Evolutionary conservation across 345 rosid species (phyloP).

Genomic region (Arabis hirsuta): DNA sequence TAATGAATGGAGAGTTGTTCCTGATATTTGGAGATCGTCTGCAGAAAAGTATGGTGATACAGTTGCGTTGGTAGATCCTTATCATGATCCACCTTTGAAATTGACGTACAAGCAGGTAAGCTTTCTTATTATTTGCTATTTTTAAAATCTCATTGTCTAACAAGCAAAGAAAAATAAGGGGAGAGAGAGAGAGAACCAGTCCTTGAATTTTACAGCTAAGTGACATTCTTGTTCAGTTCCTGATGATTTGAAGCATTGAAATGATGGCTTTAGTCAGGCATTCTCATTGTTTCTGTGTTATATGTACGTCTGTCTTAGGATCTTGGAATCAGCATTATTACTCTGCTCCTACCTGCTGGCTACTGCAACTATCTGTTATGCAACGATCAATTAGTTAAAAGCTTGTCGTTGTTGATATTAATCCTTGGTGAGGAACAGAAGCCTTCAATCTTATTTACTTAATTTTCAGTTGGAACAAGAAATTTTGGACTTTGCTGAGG

Average conservation of each 20-base stretch:
- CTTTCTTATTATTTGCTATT: background rate
- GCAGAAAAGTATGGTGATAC: conserved; percentile 83
- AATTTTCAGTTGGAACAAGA: conserved; percentile 81
- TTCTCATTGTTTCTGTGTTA: background rate
- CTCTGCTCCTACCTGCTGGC: background rate
- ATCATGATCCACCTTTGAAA: conserved; percentile 81
- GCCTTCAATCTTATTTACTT: conserved; percentile 19
- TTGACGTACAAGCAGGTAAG: conserved; percentile 83
- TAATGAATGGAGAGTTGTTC: conserved; percentile 80
- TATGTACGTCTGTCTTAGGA: background rate
- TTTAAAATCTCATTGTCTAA: background rate
- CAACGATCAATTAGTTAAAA: background rate
- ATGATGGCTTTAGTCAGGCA: background rate
- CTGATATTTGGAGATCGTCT: conserved; percentile 89
- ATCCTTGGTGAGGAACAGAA: background rate
- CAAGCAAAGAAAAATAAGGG: background rate
- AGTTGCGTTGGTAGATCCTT: conserved; percentile 80
- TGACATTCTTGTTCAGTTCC: no score
- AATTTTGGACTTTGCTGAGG: conserved; percentile 82
- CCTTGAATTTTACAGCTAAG: background rate
- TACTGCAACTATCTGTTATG: no score
- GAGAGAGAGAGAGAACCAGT: background rate
- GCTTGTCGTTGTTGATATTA: background rate
- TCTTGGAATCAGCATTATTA: background rate
- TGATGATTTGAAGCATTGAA: conserved; percentile 2